These are phyloP conservation scores for Gardenia jasminoides DNA, from an alignment of 257 asterid species.

Conservation along the genomic window DNA sequence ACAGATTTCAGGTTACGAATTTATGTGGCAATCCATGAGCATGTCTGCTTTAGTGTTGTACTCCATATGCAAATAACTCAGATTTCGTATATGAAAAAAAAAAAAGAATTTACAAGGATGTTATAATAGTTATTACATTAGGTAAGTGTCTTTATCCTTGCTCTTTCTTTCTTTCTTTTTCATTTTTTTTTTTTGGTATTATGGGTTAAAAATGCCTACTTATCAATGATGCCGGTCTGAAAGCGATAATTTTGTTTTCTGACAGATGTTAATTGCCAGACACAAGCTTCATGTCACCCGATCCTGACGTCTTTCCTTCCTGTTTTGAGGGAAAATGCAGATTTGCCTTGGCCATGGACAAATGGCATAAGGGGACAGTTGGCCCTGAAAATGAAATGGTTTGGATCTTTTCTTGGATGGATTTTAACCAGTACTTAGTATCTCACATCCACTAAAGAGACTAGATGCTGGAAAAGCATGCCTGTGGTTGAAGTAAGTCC, in stretches of 20 bases:
- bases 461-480: not conserved
- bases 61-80: no score
- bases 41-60: no score
- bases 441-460: not conserved
- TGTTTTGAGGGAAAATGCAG: not conserved
- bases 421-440: not conserved
- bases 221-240: not conserved
- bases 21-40: not conserved
- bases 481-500: not conserved
- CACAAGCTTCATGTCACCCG: not conserved
- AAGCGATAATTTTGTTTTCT: not conserved
- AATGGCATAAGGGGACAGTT: not conserved
- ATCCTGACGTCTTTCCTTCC: not conserved
- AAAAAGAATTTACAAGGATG: no score
- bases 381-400: not conserved
- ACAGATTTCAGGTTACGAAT: not conserved
- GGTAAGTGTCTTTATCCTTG: no score
- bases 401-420: not conserved
- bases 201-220: not conserved
- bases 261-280: not conserved
- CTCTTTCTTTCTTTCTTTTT: no score
- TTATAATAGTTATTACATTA: no score
- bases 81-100: no score
- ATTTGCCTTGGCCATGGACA: not conserved
- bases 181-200: no score